Percentiles rank a stretch among this genome's conserved stretches.
phyloP scores from a whole-genome alignment of 257 asterid species.

The Henckelia pumila region DNA sequence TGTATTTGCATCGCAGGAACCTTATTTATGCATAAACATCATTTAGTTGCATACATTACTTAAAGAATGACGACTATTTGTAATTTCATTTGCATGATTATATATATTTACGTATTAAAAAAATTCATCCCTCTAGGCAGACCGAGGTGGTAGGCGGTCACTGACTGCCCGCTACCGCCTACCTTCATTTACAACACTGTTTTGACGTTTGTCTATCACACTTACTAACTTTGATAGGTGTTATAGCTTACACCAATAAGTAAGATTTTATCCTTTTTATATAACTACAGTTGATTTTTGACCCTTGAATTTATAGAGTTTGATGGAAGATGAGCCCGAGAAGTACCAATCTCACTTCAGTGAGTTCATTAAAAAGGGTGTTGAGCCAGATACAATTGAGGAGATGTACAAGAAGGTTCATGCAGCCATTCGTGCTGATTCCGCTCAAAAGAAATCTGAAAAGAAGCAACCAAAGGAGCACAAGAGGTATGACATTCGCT shows the following conservation, averaged over 20 bases:
- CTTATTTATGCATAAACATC: no score
- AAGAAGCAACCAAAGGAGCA: slow-evolving; percentile 42
- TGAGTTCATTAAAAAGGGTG: slow-evolving; percentile 33
- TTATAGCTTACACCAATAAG: not conserved
- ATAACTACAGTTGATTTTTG: not conserved
- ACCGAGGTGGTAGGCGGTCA: no score
- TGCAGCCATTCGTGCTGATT: slow-evolving; percentile 50
- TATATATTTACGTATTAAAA: no score
- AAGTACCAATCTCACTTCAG: slow-evolving; percentile 45
- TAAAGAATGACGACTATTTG: no score
- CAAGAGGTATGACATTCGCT: slow-evolving; percentile 38
- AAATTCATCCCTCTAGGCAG: no score
- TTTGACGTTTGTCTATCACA: not conserved
- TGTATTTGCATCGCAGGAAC: no score
- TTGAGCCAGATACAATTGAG: slow-evolving; percentile 42
- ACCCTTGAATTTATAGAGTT: slow-evolving; percentile 22
- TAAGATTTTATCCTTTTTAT: no score
- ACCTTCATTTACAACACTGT: no score
- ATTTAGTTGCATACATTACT: no score
- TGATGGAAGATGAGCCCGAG: slow-evolving; percentile 55
- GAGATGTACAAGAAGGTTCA: slow-evolving; percentile 47
- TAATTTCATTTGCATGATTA: no score
- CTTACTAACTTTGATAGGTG: no score
- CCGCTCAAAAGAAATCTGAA: slow-evolving; percentile 34
- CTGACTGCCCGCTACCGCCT: no score